Evolutionary conservation across 1,139 yeast species (phyloP).

Genomic region (Sugiyamaella xylanicola): DNA sequence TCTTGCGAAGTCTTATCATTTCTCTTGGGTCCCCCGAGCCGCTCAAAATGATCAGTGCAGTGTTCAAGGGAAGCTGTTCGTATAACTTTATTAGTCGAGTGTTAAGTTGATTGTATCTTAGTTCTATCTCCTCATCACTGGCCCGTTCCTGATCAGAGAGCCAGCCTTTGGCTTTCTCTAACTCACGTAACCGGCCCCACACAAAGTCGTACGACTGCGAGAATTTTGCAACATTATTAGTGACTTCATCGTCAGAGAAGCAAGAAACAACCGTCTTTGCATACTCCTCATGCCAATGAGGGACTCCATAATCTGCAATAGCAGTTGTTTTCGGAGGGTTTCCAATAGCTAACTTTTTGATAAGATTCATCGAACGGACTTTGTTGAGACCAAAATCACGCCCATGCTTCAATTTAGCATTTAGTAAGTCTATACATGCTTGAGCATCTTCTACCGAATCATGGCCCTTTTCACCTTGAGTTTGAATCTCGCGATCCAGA

Average conservation of each 20-base stretch:
- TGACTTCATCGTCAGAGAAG: slow-evolving; percentile 60
- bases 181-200: slow-evolving; percentile 59
- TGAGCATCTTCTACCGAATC: slow-evolving; percentile 84
- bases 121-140: slow-evolving; percentile 30
- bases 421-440: slow-evolving; percentile 77
- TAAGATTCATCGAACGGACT: slow-evolving; percentile 26
- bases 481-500: slow-evolving; percentile 65
- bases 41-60: slow-evolving; percentile 62
- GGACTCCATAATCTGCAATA: slow-evolving; percentile 43
- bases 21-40: slow-evolving; percentile 64
- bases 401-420: slow-evolving; percentile 69
- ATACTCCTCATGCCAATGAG: slow-evolving; percentile 41
- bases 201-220: slow-evolving; percentile 48
- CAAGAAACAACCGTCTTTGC: slow-evolving; percentile 50
- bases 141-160: slow-evolving; percentile 9
- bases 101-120: slow-evolving; percentile 45
- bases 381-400: slow-evolving; percentile 56
- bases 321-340: slow-evolving; percentile 34
- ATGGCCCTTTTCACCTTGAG: slow-evolving; percentile 62
- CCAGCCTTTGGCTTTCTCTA: slow-evolving; percentile 46
- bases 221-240: slow-evolving; percentile 44
- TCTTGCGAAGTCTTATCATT: slow-evolving; percentile 52
- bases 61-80: slow-evolving; percentile 55
- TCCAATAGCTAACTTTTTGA: slow-evolving; percentile 25
- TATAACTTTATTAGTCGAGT: slow-evolving; percentile 54